Evolutionary conservation across 73 alveolate genomes (phyloP).

Genomic region (Breviolum minutum): DNA sequence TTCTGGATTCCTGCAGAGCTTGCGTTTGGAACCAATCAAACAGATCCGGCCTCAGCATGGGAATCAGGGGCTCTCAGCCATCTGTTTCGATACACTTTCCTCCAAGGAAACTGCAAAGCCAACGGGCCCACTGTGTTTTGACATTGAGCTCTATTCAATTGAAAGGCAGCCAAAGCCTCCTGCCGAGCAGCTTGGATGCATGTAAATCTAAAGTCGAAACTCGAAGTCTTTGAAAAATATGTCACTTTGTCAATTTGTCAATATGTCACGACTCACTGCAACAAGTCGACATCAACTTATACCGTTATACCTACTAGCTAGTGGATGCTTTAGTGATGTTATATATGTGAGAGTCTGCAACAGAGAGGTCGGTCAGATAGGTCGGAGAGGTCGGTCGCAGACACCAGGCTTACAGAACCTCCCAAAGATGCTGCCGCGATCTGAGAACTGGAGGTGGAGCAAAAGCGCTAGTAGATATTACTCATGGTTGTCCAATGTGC

Average conservation of each 20-base stretch:
- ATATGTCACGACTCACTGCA: too few species aligned
- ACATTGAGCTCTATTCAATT: conserved; percentile 73
- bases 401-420: conserved; percentile 38
- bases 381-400: not conserved
- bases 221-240: too few species aligned
- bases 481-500: too few species aligned
- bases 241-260: too few species aligned
- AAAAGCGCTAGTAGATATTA: too few species aligned
- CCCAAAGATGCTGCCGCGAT: conserved; percentile 58
- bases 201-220: not conserved
- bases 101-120: conserved; percentile 53
- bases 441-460: not conserved
- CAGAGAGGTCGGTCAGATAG: not conserved
- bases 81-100: not conserved
- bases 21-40: conserved; percentile 68
- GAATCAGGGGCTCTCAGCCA: not conserved
- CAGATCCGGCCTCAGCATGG: not conserved
- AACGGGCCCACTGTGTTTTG: conserved; percentile 67
- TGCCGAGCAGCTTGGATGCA: conserved; percentile 30
- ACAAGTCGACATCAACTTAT: too few species aligned
- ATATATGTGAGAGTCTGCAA: not conserved
- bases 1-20: conserved; percentile 92
- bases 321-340: not conserved
- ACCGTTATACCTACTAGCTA: not conserved
- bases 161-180: conserved; percentile 94